phyloP scores from a whole-genome alignment of 1,284 basidiomycete species.

The Laetiporus sulphureus region DNA sequence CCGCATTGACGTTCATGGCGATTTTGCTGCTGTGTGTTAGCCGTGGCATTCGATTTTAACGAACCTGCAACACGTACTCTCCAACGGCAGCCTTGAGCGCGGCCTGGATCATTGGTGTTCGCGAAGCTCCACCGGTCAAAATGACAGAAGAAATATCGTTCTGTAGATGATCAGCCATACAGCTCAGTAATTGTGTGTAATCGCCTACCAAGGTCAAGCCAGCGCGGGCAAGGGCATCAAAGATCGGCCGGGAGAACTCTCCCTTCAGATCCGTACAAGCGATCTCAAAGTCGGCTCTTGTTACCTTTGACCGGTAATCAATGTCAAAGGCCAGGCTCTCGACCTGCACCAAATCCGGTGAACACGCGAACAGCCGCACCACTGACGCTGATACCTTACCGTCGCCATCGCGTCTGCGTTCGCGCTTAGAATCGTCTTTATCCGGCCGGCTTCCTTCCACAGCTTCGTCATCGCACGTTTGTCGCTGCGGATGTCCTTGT shows the following conservation, averaged over 20 bases:
- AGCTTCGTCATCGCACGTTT: conserved; percentile 88
- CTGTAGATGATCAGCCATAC: conserved; percentile 26
- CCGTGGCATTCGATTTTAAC: conserved; percentile 7
- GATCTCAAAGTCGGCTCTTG: conserved; percentile 74
- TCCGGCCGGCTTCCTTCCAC: conserved; percentile 87
- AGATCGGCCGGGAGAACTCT: conserved; percentile 69
- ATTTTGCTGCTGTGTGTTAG: conserved; percentile 56
- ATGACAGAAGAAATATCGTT: conserved; percentile 84
- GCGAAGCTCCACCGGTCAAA: conserved; percentile 83
- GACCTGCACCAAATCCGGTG: conserved; percentile 42
- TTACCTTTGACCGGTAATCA: conserved; percentile 80
- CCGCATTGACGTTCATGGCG: conserved; percentile 93
- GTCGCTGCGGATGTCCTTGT: conserved; percentile 63
- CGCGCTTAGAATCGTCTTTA: conserved; percentile 92
- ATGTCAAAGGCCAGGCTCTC: conserved; percentile 89
- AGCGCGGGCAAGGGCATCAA: conserved; percentile 69
- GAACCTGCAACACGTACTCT: conserved; percentile 38
- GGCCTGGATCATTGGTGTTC: conserved; percentile 88
- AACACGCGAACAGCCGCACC: conserved; percentile 5
- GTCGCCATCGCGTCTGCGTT: conserved; percentile 75
- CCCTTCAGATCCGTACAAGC: conserved; percentile 56
- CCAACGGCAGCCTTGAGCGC: conserved; percentile 75
- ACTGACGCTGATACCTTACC: conserved; percentile 36
- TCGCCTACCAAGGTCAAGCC: conserved; percentile 55
- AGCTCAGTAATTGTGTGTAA: not conserved